Evolutionary conservation across 129 eudicot genomes (phyloP).

Genomic region (Escallonia rubra): DNA sequence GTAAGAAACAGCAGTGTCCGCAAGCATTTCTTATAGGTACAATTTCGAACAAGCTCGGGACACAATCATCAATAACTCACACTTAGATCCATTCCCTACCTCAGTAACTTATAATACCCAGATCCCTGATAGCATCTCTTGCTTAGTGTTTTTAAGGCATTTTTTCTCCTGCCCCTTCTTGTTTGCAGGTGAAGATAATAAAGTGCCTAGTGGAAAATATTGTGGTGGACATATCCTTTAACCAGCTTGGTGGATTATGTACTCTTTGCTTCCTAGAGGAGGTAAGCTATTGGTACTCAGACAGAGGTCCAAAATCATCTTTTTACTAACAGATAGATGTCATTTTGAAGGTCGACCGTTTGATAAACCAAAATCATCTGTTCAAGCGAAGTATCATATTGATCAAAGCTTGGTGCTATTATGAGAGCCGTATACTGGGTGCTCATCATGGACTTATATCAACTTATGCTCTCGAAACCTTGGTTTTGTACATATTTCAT

Average conservation of each 20-base stretch:
- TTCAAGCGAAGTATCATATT: slow-evolving; percentile 32
- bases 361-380: slow-evolving; percentile 32
- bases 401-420: slow-evolving; percentile 43
- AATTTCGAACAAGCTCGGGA: no score
- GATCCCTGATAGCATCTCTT: no score
- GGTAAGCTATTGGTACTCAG: slow-evolving; percentile 9
- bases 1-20: no score
- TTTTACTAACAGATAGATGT: slow-evolving; percentile 11
- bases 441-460: slow-evolving; percentile 42
- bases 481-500: slow-evolving; percentile 34
- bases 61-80: no score
- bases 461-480: slow-evolving; percentile 33
- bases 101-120: no score
- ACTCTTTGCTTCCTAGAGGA: slow-evolving; percentile 37
- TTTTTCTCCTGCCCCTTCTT: background rate
- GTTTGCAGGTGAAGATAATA: slow-evolving; percentile 30
- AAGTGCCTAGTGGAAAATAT: slow-evolving; percentile 32
- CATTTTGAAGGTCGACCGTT: slow-evolving; percentile 24
- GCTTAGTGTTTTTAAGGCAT: background rate
- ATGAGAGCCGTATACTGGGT: slow-evolving; percentile 34
- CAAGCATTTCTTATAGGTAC: no score
- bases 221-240: slow-evolving; percentile 34
- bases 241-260: slow-evolving; percentile 32
- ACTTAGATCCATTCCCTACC: no score
- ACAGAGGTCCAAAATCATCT: background rate